Conservation (phyloP, 345 rosid species). For the Anacardium occidentale region DNA sequence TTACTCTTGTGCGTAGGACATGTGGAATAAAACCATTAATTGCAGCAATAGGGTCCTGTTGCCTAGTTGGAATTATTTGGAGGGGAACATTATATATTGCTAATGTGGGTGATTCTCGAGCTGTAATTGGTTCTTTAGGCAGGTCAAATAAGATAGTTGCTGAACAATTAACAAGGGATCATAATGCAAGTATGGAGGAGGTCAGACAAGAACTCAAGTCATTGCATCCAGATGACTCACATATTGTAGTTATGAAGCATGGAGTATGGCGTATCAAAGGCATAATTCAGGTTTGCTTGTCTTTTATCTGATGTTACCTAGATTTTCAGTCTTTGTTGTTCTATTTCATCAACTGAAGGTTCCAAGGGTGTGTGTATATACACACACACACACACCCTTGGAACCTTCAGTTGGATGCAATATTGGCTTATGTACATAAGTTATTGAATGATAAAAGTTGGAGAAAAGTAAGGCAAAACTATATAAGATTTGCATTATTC, state of each 20-base stretch:
- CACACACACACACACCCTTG: too few species aligned
- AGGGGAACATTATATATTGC: conserved; percentile 74
- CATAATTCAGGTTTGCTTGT: conserved; percentile 75
- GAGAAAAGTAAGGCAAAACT: too few species aligned
- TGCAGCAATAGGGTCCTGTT: conserved; percentile 93
- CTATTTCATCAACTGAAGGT: too few species aligned
- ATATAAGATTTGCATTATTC: neutral
- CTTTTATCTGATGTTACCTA: conserved; percentile 4
- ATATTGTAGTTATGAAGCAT: conserved; percentile 73
- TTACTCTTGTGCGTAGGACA: conserved; percentile 71
- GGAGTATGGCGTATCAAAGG: conserved; percentile 99
- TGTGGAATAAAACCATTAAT: conserved; percentile 65
- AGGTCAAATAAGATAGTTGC: conserved; percentile 72
- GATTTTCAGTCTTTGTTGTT: conserved; percentile 4
- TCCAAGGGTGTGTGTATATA: too few species aligned
- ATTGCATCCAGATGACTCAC: conserved; percentile 80
- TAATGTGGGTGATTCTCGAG: conserved; percentile 92
- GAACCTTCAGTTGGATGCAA: too few species aligned
- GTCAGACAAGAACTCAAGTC: conserved; percentile 86
- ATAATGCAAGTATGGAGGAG: conserved; percentile 86
- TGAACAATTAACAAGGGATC: conserved; percentile 80
- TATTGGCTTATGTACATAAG: neutral
- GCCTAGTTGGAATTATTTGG: conserved; percentile 87
- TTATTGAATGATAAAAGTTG: too few species aligned
- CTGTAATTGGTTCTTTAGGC: conserved; percentile 66